Evolutionary conservation across 129 eudicot species (phyloP).

Genomic region (Deinandra increscens): DNA sequence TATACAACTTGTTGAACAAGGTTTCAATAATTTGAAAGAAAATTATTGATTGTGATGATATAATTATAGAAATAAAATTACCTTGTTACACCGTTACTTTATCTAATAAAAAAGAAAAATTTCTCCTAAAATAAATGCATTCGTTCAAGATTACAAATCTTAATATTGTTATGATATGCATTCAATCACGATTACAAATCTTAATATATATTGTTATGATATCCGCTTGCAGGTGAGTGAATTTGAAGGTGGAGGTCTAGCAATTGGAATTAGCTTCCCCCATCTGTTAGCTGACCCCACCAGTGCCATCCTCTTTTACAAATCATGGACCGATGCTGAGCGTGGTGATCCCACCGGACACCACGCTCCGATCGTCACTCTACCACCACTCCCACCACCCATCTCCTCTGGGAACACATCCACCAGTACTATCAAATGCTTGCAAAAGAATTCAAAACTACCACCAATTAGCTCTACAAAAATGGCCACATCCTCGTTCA

Average conservation of each 20-base stretch:
- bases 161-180: background rate
- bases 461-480: slow-evolving; percentile 17
- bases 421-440: slow-evolving; percentile 8
- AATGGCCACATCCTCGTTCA: slow-evolving; percentile 52
- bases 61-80: no score
- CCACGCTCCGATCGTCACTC: slow-evolving; percentile 39
- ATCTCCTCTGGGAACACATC: background rate
- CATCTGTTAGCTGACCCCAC: slow-evolving; percentile 67
- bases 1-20: no score
- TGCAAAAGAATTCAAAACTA: slow-evolving; percentile 21
- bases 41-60: no score
- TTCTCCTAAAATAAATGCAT: no score
- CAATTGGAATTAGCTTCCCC: slow-evolving; percentile 58
- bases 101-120: no score
- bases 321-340: slow-evolving; percentile 55
- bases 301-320: slow-evolving; percentile 42
- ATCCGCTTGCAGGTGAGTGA: slow-evolving; percentile 43
- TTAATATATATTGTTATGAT: background rate
- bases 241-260: slow-evolving; percentile 59
- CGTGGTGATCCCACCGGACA: slow-evolving; percentile 35
- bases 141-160: no score
- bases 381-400: slow-evolving; percentile 25
- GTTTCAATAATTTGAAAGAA: no score
- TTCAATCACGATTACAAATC: background rate
- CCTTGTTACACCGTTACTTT: no score